Conservation (phyloP, 345 rosid genomes). For the Sonneratia alba region DNA sequence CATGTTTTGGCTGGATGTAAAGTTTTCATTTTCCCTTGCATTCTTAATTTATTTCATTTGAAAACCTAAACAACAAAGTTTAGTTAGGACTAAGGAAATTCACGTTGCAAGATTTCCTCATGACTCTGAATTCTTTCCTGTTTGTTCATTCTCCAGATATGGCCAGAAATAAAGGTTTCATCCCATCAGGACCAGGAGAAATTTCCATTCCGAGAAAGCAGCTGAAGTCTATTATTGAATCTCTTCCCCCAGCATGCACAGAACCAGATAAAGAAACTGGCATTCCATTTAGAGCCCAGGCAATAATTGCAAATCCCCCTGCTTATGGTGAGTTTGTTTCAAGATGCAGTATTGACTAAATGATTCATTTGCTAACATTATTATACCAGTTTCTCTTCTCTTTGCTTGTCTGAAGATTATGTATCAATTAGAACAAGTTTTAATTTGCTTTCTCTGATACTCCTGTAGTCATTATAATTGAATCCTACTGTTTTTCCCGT, state of each 20-base stretch:
- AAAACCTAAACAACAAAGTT: not conserved
- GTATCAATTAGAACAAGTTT: not conserved
- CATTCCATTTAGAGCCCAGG: conserved; percentile 77
- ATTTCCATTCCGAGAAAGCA: conserved; percentile 82
- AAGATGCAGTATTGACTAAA: not conserved
- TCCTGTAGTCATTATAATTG: not conserved
- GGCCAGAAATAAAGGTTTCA: conserved; percentile 96
- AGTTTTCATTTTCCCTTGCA: conserved; percentile 22
- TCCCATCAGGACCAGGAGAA: conserved; percentile 95
- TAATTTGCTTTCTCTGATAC: not conserved
- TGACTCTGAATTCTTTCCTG: conserved; percentile 3
- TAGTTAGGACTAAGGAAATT: not conserved
- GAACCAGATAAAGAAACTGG: conserved; percentile 77
- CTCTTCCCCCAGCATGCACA: conserved; percentile 92
- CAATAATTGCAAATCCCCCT: conserved; percentile 96
- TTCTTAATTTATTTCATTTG: conserved; percentile 1
- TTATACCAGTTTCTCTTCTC: not conserved
- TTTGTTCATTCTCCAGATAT: conserved; percentile 42
- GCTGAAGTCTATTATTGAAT: conserved; percentile 84
- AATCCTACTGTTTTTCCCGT: conserved; percentile 7
- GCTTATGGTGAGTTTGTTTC: conserved; percentile 60
- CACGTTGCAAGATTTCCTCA: not conserved
- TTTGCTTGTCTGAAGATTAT: not conserved
- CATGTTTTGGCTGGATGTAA: conserved; percentile 93
- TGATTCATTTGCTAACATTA: not conserved